Conservation (phyloP, 768 basidiomycete species). For the Suillus lakei region DNA sequence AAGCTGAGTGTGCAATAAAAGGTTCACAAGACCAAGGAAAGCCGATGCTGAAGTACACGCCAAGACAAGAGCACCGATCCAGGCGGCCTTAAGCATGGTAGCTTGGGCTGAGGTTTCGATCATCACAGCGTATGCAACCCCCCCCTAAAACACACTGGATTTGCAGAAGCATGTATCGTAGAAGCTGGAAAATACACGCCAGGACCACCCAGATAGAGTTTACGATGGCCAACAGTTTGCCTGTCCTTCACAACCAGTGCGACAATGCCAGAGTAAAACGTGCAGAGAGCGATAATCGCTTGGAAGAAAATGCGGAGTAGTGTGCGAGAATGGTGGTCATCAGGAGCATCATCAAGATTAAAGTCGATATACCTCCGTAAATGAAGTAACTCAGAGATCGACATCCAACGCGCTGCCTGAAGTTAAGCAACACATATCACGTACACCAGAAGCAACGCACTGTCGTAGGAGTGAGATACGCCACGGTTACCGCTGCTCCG, state of each 20-base stretch:
- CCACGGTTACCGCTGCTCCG: conserved; percentile 27
- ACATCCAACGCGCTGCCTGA: conserved; percentile 22
- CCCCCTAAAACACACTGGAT: conserved; percentile 23
- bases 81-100: conserved; percentile 30
- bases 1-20: conserved; percentile 17
- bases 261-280: conserved; percentile 8
- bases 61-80: conserved; percentile 43
- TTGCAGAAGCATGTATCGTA: conserved; percentile 29
- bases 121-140: conserved; percentile 36
- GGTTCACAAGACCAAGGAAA: conserved; percentile 34
- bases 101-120: conserved; percentile 20
- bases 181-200: conserved; percentile 21
- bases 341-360: conserved; percentile 24
- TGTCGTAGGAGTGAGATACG: conserved; percentile 29
- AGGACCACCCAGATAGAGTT: conserved; percentile 25
- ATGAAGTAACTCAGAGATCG: conserved; percentile 24
- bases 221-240: conserved; percentile 20
- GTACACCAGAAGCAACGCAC: background rate
- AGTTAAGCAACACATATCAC: background rate
- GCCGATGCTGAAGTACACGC: conserved; percentile 25
- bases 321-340: conserved; percentile 6
- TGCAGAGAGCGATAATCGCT: background rate
- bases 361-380: conserved; percentile 23
- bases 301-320: background rate
- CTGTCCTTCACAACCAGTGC: conserved; percentile 16